phyloP scores from a whole-genome alignment of 2,329 filamentous ascomycete genomes.

The Akanthomyces lecanii region DNA sequence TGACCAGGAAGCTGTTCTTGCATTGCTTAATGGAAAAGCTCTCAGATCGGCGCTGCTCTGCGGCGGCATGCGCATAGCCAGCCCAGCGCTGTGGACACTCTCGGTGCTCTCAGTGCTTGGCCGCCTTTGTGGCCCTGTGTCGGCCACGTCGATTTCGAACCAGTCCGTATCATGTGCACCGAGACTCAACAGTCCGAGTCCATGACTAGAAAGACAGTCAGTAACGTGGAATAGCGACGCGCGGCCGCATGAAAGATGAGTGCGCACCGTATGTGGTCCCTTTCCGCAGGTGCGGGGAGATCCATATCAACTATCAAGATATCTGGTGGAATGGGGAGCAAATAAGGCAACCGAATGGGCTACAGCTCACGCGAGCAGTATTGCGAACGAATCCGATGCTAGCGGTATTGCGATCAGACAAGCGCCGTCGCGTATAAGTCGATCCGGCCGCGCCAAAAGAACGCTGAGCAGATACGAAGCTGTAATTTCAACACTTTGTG shows the following conservation, averaged over 20 bases:
- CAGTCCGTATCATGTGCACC: background rate
- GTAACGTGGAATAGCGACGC: background rate
- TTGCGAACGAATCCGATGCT: background rate
- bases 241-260: background rate
- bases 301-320: constrained; percentile 8
- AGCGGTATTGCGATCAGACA: background rate
- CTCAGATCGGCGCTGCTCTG: background rate
- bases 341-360: background rate
- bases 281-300: constrained; percentile 1
- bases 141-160: background rate
- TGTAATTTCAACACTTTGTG: background rate
- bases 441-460: background rate
- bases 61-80: background rate
- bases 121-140: background rate
- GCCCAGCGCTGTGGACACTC: background rate
- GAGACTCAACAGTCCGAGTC: constrained; percentile 8
- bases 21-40: constrained; percentile 1
- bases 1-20: constrained; percentile 2
- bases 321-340: background rate
- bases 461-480: background rate
- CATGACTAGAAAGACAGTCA: constrained; percentile 6
- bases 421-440: background rate
- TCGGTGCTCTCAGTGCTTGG: background rate
- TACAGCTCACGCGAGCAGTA: background rate
- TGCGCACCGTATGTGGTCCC: constrained; percentile 13